Base-by-base conservation (phyloP, 345 rosid genomes). In the Moricandia moricandioides region DNA sequence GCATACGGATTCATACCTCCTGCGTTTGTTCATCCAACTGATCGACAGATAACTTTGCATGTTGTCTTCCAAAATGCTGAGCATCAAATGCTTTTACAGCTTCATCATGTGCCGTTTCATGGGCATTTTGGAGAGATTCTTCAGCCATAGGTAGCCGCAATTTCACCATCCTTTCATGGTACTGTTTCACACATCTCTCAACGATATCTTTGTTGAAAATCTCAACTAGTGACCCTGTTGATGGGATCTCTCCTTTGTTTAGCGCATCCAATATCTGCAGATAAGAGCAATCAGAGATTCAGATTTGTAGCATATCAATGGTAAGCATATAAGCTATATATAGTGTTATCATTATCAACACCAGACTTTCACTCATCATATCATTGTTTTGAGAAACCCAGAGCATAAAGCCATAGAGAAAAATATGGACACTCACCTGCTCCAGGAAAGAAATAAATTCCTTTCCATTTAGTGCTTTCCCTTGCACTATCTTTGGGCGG, bases 201-300 rank as follows among this genome's bases (percentile, higher is more conserved):
- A 96, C 87, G 67, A 96, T 96, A 71, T 80, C 96, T 83, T 91
- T 96, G 69, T 96, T 96, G 82, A 96, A 96, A 78, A 92, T 85
- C 89, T 96, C 98, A 78, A 96, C 99, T 29, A 96, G 87, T 69
- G 98, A 96, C 71, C 99, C 99, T 30, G 99, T 96, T 55, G 99
- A 87, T 79, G 99, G 99, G 78, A 96, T 96, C 84, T 96, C 98
- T 66, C 99, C 99, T 82, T 96, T 96, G 79, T 96, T 96, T 81
- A 96, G 81, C 33, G 99, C 99, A 77, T 92, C 97, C 51, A 96
- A 88, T 73, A 96, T 96, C 99, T 96, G 88, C 70, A 84, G 80
- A 71, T 67, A 52, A 40, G 63, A 79, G 24, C 62, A 9, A 59
- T 12, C 63, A 74, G 26, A 69, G 2, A n/a, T 34, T 47, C 51